Evolutionary conservation across 495 filamentous ascomycete genomes (phyloP).

Genomic region (Glonium stellatum): DNA sequence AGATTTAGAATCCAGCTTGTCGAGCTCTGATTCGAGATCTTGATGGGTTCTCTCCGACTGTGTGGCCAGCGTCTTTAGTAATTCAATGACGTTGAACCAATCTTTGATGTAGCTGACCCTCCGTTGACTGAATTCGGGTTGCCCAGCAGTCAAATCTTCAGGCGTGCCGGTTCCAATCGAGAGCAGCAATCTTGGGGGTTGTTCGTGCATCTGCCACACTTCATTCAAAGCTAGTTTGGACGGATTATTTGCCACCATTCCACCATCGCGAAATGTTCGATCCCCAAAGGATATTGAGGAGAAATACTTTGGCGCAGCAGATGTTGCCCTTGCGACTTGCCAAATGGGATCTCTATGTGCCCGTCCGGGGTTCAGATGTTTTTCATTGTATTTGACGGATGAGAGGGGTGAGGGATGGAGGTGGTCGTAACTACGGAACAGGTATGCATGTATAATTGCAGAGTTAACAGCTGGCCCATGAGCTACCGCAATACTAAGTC

Average conservation of each 20-base stretch:
- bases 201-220: conserved; percentile 12
- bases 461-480: background rate
- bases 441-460: conserved; percentile 1
- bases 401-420: conserved; percentile 5
- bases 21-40: background rate
- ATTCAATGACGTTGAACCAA: background rate
- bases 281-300: conserved; percentile 7
- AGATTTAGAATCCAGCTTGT: background rate
- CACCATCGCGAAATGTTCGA: background rate
- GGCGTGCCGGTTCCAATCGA: conserved; percentile 9
- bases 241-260: background rate
- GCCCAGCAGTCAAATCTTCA: background rate
- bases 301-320: conserved; percentile 14
- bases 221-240: conserved; percentile 1
- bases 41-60: conserved; percentile 4
- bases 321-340: conserved; percentile 16
- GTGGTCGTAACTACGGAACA: conserved; percentile 12
- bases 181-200: background rate
- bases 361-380: conserved; percentile 9
- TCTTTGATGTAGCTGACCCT: conserved; percentile 5
- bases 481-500: conserved; percentile 2
- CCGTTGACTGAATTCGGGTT: background rate
- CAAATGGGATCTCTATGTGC: conserved; percentile 12
- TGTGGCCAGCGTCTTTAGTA: conserved; percentile 4
- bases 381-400: background rate